phyloP scores from a whole-genome alignment of 768 basidiomycete genomes.

The Naganishia antarctica region DNA sequence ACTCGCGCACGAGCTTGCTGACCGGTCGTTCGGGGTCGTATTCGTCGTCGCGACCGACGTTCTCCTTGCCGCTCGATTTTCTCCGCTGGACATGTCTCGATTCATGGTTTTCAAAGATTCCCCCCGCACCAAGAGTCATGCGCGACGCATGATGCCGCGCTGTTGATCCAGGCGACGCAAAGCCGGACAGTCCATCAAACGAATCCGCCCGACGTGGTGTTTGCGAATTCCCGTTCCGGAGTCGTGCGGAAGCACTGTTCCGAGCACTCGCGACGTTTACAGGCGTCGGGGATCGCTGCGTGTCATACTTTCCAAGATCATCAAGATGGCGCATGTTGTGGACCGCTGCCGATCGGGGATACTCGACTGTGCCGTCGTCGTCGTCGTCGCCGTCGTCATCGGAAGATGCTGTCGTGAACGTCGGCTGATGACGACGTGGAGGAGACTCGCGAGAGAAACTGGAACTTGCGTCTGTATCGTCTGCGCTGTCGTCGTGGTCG shows the following conservation, averaged over 20 bases:
- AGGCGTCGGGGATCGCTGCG: slow-evolving; percentile 4
- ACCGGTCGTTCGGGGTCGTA: slow-evolving; percentile 46
- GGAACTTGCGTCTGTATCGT: slow-evolving; percentile 1
- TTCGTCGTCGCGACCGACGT: slow-evolving; percentile 26
- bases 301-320: slow-evolving; percentile 8
- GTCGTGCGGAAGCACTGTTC: too few species aligned
- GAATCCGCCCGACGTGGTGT: not conserved
- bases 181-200: slow-evolving; percentile 29
- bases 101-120: slow-evolving; percentile 54
- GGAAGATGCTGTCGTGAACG: not conserved
- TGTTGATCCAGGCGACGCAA: slow-evolving; percentile 59
- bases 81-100: not conserved
- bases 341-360: slow-evolving; percentile 2
- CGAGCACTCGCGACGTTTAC: too few species aligned
- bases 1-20: slow-evolving; percentile 42
- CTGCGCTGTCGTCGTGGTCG: not conserved
- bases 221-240: too few species aligned
- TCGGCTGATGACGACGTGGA: not conserved
- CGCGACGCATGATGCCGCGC: slow-evolving; percentile 85
- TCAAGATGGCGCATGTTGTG: slow-evolving; percentile 18
- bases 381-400: slow-evolving; percentile 20
- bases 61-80: not conserved
- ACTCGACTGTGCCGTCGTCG: slow-evolving; percentile 7
- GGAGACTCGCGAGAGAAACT: not conserved
- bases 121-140: slow-evolving; percentile 76